Evolutionary conservation across 2,329 filamentous ascomycete genomes (phyloP).

Genomic region (Grosmannia huntii): DNA sequence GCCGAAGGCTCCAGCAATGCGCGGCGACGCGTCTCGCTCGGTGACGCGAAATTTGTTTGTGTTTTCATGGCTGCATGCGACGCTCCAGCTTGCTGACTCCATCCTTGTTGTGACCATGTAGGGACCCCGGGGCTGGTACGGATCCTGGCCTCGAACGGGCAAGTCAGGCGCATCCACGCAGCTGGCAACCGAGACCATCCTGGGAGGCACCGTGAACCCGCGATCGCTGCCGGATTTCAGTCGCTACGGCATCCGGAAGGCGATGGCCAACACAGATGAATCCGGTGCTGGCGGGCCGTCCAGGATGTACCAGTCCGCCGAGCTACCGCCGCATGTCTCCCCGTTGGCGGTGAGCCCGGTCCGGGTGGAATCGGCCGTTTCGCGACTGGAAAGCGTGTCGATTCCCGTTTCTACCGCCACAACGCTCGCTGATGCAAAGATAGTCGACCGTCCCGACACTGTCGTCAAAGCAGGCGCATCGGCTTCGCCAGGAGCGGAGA

Average conservation of each 20-base stretch:
- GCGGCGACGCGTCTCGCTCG: constrained; percentile 4
- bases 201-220: constrained; percentile 39
- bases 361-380: not conserved
- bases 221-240: constrained; percentile 34
- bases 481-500: not conserved
- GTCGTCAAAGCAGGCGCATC: not conserved
- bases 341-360: not conserved
- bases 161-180: constrained; percentile 48
- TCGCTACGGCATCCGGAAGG: constrained; percentile 34
- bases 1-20: constrained; percentile 4
- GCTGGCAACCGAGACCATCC: constrained; percentile 46
- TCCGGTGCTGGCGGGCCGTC: constrained; percentile 10
- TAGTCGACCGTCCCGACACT: not conserved
- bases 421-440: not conserved
- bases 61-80: not conserved
- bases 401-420: not conserved
- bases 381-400: not conserved
- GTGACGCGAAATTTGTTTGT: constrained; percentile 7
- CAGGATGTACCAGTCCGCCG: not conserved
- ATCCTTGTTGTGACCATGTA: not conserved
- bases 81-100: not conserved
- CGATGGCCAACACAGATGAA: constrained; percentile 13
- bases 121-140: constrained; percentile 42
- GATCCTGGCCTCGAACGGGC: constrained; percentile 42
- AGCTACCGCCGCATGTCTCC: not conserved